phyloP scores from a whole-genome alignment of 176 grass and related monocot genomes.

The Raddia distichophylla region DNA sequence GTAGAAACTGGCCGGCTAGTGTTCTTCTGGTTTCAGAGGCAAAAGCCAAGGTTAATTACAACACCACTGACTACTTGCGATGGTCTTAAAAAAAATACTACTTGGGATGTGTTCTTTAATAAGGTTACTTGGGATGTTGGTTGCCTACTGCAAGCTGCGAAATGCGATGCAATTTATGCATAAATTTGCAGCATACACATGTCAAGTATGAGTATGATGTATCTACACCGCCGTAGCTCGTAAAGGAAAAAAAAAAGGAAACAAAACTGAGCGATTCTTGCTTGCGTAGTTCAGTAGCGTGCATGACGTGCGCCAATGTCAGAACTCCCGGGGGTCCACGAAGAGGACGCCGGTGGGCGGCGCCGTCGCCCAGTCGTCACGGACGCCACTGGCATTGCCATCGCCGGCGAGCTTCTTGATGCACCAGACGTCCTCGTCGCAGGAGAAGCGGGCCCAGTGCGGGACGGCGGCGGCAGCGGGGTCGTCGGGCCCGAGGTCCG shows the following conservation, averaged over 20 bases:
- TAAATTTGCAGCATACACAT: slow-evolving; percentile 24
- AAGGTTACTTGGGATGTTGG: not conserved
- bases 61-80: not conserved
- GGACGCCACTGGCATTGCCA: not conserved
- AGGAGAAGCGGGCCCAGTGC: slow-evolving; percentile 60
- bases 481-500: slow-evolving; percentile 53
- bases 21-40: slow-evolving; percentile 15
- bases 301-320: slow-evolving; percentile 10
- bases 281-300: not conserved
- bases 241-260: slow-evolving; percentile 10
- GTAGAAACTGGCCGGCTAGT: slow-evolving; percentile 13
- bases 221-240: slow-evolving; percentile 25
- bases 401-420: slow-evolving; percentile 46
- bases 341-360: slow-evolving; percentile 47
- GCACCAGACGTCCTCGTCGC: slow-evolving; percentile 76
- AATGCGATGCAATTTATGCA: not conserved
- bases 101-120: not conserved
- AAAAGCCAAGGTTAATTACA: not conserved
- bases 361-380: slow-evolving; percentile 49
- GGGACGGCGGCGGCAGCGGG: slow-evolving; percentile 55
- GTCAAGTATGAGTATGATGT: slow-evolving; percentile 36
- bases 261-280: slow-evolving; percentile 20
- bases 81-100: not conserved
- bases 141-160: not conserved
- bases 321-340: slow-evolving; percentile 83